Evolutionary conservation across 768 basidiomycete genomes (phyloP).

Genomic region (Dioszegia hungarica): DNA sequence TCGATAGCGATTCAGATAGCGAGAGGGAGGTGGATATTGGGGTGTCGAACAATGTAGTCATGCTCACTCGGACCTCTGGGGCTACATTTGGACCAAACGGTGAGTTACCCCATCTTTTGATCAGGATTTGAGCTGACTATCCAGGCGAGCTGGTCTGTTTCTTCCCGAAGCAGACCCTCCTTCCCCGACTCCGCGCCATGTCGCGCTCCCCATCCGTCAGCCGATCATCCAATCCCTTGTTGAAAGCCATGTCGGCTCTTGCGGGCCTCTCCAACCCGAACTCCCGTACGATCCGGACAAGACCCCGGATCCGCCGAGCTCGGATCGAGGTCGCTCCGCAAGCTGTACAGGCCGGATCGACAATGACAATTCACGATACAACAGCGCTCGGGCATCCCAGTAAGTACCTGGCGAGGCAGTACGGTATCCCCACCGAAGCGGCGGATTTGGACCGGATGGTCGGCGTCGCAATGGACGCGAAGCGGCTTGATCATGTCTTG

Average conservation of each 20-base stretch:
- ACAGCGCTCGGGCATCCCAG: constrained; percentile 19
- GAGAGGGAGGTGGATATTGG: constrained; percentile 36
- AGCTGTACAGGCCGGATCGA: constrained; percentile 35
- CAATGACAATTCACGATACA: constrained; percentile 31
- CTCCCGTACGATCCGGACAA: not conserved
- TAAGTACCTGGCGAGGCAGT: constrained; percentile 21
- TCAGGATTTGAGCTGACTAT: not conserved
- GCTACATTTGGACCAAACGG: constrained; percentile 86
- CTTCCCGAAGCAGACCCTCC: constrained; percentile 54
- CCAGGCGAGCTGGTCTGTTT: constrained; percentile 82
- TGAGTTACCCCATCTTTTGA: constrained; percentile 42
- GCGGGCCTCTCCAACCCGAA: constrained; percentile 24
- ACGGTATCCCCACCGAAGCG: constrained; percentile 8
- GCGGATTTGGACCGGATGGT: constrained; percentile 22
- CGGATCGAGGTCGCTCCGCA: constrained; percentile 13
- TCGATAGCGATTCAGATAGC: constrained; percentile 42
- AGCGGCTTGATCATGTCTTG: constrained; percentile 36
- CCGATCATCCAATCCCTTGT: constrained; percentile 23
- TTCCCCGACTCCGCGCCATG: constrained; percentile 22
- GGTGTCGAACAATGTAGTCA: constrained; percentile 59
- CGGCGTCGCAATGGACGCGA: constrained; percentile 22
- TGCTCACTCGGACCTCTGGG: constrained; percentile 72
- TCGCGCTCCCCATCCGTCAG: constrained; percentile 38
- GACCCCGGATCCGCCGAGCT: constrained; percentile 1
- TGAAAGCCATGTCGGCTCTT: constrained; percentile 42